Evolutionary conservation across 192 early-diverging fungal species (phyloP).

Genomic region (Coemansia interrupta): DNA sequence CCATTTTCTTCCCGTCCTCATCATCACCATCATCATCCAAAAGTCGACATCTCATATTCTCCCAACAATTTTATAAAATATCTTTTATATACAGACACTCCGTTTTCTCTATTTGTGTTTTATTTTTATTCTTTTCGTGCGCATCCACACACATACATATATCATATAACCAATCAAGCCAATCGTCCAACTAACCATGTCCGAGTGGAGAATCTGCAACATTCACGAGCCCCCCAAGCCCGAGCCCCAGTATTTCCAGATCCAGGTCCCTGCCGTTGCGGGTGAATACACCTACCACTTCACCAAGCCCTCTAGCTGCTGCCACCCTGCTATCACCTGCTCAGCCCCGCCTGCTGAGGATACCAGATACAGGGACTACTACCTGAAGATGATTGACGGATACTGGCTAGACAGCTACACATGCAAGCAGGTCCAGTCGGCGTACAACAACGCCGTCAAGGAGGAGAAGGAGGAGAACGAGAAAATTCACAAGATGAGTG

Average conservation of each 20-base stretch:
- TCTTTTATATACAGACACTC: not conserved
- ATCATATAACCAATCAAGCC: not conserved
- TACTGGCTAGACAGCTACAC: not conserved
- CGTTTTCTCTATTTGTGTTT: not conserved
- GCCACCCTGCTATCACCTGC: not conserved
- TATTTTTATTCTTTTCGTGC: not conserved
- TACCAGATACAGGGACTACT: not conserved
- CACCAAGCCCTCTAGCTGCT: not conserved
- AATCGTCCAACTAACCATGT: conserved; percentile 2
- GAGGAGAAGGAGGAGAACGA: conserved; percentile 1
- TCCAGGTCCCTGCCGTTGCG: not conserved
- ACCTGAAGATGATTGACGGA: not conserved
- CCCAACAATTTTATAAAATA: conserved; percentile 1
- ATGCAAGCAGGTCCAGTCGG: not conserved
- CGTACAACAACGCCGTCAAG: not conserved
- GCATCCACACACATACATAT: not conserved
- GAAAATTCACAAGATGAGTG: not conserved
- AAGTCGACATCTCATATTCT: not conserved
- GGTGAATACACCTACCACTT: not conserved
- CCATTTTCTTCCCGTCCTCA: not conserved
- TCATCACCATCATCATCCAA: no score
- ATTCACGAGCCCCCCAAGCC: not conserved
- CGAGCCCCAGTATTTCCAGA: not conserved
- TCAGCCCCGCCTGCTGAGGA: not conserved
- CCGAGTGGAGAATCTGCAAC: conserved; percentile 1